Conservation (phyloP, 805 yeast genomes). For the Cyberlindnera euphorbiae region DNA sequence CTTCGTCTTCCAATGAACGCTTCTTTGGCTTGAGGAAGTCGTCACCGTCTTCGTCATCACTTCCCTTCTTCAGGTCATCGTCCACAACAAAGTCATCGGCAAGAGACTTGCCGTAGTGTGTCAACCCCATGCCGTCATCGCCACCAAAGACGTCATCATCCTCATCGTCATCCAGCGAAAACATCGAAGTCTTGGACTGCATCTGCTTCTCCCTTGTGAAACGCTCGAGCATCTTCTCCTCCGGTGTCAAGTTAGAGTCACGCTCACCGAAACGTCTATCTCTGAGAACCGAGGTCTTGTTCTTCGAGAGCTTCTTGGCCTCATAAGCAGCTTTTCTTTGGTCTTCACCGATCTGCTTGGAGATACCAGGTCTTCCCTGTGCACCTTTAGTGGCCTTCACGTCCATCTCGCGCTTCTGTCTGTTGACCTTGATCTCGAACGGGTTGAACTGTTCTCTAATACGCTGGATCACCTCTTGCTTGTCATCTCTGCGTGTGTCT, state of each 20-base stretch:
- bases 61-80: conserved; percentile 33
- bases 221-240: conserved; percentile 93
- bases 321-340: conserved; percentile 59
- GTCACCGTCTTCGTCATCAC: conserved; percentile 27
- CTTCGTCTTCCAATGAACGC: conserved; percentile 22
- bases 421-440: conserved; percentile 72
- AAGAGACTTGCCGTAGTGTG: conserved; percentile 75
- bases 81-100: conserved; percentile 52
- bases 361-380: conserved; percentile 63
- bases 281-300: conserved; percentile 70
- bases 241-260: conserved; percentile 64
- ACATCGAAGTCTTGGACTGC: conserved; percentile 52
- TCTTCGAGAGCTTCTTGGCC: conserved; percentile 53
- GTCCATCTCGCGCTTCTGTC: conserved; percentile 60
- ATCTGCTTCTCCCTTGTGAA: conserved; percentile 83
- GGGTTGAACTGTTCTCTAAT: conserved; percentile 87
- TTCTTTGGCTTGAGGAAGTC: conserved; percentile 32
- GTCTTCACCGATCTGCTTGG: conserved; percentile 67
- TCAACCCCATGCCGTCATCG: conserved; percentile 38
- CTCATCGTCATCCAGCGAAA: conserved; percentile 55
- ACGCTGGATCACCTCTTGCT: conserved; percentile 45
- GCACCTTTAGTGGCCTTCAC: conserved; percentile 40
- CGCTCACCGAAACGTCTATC: conserved; percentile 94
- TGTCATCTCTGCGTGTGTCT: conserved; percentile 68
- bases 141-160: conserved; percentile 38